These are phyloP conservation scores for Cryptosporidium sp. DNA, from an alignment of 169 alveolate genomes.

Conservation along the genomic window DNA sequence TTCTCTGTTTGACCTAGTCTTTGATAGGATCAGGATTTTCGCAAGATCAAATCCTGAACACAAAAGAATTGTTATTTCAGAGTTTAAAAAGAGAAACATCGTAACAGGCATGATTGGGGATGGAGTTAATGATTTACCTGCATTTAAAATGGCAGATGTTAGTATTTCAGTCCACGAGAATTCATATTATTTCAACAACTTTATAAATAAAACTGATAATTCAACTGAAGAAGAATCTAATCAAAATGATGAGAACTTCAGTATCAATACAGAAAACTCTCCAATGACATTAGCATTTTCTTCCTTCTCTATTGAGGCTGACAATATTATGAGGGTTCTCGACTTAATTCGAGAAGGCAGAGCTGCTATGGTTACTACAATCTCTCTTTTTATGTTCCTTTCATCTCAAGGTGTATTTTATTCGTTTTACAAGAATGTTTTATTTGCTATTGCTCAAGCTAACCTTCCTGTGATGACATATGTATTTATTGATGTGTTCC, in stretches of 20 bases:
- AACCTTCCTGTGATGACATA: slow-evolving; percentile 62
- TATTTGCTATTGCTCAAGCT: slow-evolving; percentile 67
- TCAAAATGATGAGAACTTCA: background rate
- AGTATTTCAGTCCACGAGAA: slow-evolving; percentile 47
- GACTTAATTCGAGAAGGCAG: slow-evolving; percentile 69
- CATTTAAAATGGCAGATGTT: slow-evolving; percentile 61
- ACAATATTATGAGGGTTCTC: slow-evolving; percentile 26
- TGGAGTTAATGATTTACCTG: slow-evolving; percentile 66
- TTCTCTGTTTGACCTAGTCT: slow-evolving; percentile 17
- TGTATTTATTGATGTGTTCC: slow-evolving; percentile 35
- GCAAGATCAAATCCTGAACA: slow-evolving; percentile 69
- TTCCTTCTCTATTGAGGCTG: slow-evolving; percentile 56
- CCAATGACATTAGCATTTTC: slow-evolving; percentile 70
- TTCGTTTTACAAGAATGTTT: slow-evolving; percentile 43
- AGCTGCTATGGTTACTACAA: slow-evolving; percentile 59
- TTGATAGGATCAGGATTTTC: slow-evolving; percentile 42
- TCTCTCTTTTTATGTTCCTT: slow-evolving; percentile 50
- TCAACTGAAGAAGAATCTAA: background rate
- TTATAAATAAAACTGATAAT: background rate
- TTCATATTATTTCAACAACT: slow-evolving; percentile 5
- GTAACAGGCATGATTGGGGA: slow-evolving; percentile 71
- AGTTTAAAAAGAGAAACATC: slow-evolving; percentile 16
- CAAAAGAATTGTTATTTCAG: slow-evolving; percentile 21
- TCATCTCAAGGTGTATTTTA: slow-evolving; percentile 46
- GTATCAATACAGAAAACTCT: slow-evolving; percentile 12